Conservation (phyloP, 169 alveolate genomes). For the Cryptosporidium felis region DNA sequence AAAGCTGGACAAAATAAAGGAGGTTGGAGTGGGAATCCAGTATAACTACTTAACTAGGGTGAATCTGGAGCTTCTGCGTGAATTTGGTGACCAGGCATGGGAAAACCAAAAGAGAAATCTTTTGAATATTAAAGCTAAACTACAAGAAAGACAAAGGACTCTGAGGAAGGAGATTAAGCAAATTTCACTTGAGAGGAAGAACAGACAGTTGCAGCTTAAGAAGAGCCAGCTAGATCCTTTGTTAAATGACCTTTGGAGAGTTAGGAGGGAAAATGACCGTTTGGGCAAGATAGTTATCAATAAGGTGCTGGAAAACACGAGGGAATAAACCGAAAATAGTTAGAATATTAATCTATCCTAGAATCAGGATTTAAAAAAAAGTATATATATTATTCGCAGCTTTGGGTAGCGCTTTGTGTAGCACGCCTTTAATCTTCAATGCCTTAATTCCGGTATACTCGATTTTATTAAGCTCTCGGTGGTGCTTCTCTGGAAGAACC, state of each 20-base stretch:
- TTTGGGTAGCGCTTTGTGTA: too few species aligned
- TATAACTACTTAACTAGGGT: neutral
- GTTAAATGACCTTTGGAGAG: neutral
- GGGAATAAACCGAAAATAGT: conserved; percentile 9
- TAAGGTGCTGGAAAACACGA: neutral
- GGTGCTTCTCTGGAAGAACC: too few species aligned
- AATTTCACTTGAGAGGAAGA: conserved; percentile 20
- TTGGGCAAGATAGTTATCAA: neutral
- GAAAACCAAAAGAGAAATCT: neutral
- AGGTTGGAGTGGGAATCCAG: neutral
- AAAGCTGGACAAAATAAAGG: neutral
- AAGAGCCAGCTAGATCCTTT: conserved; percentile 3
- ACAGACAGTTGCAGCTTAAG: neutral
- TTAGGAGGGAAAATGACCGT: neutral
- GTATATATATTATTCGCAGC: conserved; percentile 12
- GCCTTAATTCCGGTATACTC: too few species aligned
- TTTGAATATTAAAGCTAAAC: neutral
- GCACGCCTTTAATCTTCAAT: too few species aligned
- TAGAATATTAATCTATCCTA: conserved; percentile 21
- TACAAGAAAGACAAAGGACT: neutral
- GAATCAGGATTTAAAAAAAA: conserved; percentile 21
- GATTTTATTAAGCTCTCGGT: too few species aligned
- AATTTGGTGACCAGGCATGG: conserved; percentile 45
- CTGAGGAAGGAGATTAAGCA: neutral
- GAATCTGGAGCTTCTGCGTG: conserved; percentile 21